Conservation (phyloP, 768 basidiomycete species). For the Cystobasidium ongulense region DNA sequence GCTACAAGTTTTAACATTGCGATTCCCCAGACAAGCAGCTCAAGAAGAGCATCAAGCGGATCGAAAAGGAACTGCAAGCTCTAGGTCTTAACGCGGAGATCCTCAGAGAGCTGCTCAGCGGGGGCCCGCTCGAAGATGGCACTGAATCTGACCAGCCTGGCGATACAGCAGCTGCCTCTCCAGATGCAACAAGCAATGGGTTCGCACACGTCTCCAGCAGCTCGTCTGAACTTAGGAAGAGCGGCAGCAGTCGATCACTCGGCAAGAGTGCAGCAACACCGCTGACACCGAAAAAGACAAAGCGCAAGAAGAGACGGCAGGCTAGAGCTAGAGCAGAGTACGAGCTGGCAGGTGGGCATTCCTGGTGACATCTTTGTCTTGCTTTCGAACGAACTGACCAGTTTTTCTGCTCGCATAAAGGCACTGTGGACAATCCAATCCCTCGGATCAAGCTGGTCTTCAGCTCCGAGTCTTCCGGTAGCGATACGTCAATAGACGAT, state of each 20-base stretch:
- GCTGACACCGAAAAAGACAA: background rate
- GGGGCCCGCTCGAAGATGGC: conserved; percentile 22
- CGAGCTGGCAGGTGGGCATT: conserved; percentile 44
- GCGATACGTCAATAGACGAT: conserved; percentile 10
- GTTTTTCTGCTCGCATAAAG: background rate
- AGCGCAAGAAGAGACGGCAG: conserved; percentile 31
- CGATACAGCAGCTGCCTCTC: background rate
- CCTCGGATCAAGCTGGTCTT: conserved; percentile 33
- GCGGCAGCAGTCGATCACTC: conserved; percentile 27
- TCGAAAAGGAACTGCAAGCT: conserved; percentile 66
- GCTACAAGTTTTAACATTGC: background rate
- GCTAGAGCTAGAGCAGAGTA: conserved; percentile 47
- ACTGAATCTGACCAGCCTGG: background rate
- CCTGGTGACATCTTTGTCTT: background rate
- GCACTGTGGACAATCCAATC: conserved; percentile 29
- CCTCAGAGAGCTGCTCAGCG: conserved; percentile 47
- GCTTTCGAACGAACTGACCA: background rate
- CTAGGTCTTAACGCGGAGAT: conserved; percentile 55
- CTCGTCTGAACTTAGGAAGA: conserved; percentile 40
- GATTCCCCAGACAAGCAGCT: conserved; percentile 55
- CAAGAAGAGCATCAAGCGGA: conserved; percentile 78
- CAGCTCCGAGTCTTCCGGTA: conserved; percentile 26
- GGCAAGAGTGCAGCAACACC: background rate
- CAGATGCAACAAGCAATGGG: background rate
- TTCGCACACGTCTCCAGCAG: background rate